Evolutionary conservation across 345 rosid species (phyloP), one percentile per base, ranked within the genome.

Genomic region (Dovyalis caffra): DNA sequence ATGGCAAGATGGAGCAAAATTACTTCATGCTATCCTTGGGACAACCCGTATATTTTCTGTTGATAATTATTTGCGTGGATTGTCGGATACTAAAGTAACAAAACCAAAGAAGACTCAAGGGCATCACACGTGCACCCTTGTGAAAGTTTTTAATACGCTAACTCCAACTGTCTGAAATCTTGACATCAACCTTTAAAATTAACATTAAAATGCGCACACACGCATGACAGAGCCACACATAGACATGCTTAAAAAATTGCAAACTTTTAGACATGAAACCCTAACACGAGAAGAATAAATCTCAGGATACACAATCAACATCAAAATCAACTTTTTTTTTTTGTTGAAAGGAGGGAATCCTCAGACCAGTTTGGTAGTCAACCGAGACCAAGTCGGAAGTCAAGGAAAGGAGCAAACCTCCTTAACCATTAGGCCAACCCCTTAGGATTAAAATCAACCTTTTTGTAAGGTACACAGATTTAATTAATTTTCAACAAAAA

Each of bases 101-200:
- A 23, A 56, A 23, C 10, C 61, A 23, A 9, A 14, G 61, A 2
- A 23, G 61, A 9, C 28, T 9, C 11, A 6, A 32, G 10, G 62
- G 14, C 62, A 68, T 25, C 37, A 49, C 61, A 69, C 62, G 8
- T 47, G 62, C 61, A 69, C 28, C 61, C n/a, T n/a, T 69, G 72
- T 69, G 72, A 69, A 49, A 35, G 40, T 34, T 67, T 68, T 47
- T 29, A 8, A 28, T 0, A 18, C 33, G 34, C 23, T 18, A 29
- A 31, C 29, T 28, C 32, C 51, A 32, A 68, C 47, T 43, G 20
- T 68, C 32, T 43, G 34, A 21, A 25, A 14, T 43, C 35, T 21
- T 43, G 33, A 49, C 20, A 35, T n/a, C 16, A 20, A n/a, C 21
- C 60, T 68, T 2, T 68, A 31, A 65, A 74, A 14, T 28, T 32